Conservation (phyloP, 1,284 basidiomycete genomes). For the Irpex sp. region DNA sequence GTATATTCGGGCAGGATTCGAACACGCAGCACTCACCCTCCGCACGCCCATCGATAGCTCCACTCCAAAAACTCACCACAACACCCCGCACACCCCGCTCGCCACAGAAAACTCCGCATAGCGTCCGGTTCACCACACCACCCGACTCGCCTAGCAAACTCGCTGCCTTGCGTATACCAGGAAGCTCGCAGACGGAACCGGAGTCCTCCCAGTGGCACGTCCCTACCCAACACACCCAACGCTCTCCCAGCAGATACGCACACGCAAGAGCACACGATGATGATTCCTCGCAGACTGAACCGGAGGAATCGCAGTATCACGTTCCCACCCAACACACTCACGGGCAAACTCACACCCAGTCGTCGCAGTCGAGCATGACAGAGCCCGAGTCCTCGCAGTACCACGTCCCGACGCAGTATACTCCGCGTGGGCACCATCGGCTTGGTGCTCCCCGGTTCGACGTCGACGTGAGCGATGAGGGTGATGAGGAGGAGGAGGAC, state of each 20-base stretch:
- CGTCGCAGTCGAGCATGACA: background rate
- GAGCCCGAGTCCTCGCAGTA: slow-evolving; percentile 6
- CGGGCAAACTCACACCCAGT: no score
- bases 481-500: background rate
- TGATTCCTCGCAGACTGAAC: slow-evolving; percentile 6
- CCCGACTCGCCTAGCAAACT: no score
- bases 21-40: background rate
- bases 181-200: slow-evolving; percentile 3
- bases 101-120: background rate
- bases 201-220: slow-evolving; percentile 3
- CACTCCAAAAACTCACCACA: background rate
- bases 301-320: background rate
- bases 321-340: background rate
- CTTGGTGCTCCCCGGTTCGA: background rate
- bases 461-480: background rate
- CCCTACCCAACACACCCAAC: background rate
- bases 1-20: background rate
- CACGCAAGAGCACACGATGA: no score
- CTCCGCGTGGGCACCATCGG: background rate
- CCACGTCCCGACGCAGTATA: background rate
- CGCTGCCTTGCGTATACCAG: background rate
- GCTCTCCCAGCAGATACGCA: background rate
- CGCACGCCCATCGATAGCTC: background rate
- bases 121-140: background rate
- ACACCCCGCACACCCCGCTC: background rate